Conservation (phyloP, 129 eudicot genomes). For the Artemisia argyi region DNA sequence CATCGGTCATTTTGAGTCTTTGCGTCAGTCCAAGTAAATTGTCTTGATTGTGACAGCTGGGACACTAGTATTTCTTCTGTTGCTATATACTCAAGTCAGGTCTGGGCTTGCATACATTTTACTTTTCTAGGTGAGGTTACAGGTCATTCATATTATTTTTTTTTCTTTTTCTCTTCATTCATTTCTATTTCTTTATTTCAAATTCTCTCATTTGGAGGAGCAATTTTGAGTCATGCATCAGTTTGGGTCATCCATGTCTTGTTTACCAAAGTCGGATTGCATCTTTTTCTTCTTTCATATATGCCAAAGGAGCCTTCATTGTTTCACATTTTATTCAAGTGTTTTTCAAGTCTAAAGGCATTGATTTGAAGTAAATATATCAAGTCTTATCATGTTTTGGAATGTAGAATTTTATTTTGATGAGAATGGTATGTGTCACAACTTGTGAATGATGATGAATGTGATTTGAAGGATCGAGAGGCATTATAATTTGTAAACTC, state of each 20-base stretch:
- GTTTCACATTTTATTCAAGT: background rate
- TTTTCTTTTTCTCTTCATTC: conserved; percentile 18
- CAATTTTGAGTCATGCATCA: conserved; percentile 34
- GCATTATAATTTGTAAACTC: conserved; percentile 7
- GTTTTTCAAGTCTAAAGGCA: conserved; percentile 10
- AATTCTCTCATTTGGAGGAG: conserved; percentile 28
- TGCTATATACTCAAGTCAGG: conserved; percentile 34
- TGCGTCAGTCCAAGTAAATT: conserved; percentile 45
- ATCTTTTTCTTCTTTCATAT: conserved; percentile 3
- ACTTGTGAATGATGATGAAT: conserved; percentile 3
- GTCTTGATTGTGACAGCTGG: conserved; percentile 21
- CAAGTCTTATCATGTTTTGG: conserved; percentile 18
- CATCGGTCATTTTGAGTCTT: conserved; percentile 41
- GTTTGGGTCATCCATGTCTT: conserved; percentile 23
- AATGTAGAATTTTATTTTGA: background rate
- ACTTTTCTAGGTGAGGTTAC: conserved; percentile 16
- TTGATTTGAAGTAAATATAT: conserved; percentile 22
- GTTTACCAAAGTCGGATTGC: conserved; percentile 14
- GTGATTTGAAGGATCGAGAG: background rate
- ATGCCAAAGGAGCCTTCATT: conserved; percentile 2
- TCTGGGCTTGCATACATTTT: conserved; percentile 29
- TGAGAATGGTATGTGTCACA: conserved; percentile 11
- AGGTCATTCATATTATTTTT: conserved; percentile 34
- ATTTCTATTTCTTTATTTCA: background rate
- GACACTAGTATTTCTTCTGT: conserved; percentile 24